A percentile compares a stretch with the other conserved stretches of the same genome.
These are phyloP conservation scores for Corylus avellana DNA, from an alignment of 306 rosid species.

Conservation along the genomic window DNA sequence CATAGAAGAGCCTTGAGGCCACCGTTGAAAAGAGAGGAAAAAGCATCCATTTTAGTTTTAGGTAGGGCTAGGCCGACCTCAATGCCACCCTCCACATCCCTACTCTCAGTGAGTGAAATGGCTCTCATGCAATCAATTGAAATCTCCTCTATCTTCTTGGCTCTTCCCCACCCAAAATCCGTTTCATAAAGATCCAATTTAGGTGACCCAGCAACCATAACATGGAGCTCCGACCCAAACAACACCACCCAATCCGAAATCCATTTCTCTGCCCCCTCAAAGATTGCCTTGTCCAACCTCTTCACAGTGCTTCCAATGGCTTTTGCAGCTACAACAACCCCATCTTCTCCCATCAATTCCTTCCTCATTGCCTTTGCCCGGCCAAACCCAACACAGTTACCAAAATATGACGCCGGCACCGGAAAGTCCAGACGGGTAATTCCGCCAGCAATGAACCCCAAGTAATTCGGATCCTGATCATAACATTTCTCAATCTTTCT, in stretches of 20 bases:
- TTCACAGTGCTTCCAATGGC: constrained; percentile 42
- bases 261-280: constrained; percentile 46
- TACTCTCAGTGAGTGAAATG: constrained; percentile 41
- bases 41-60: constrained; percentile 39
- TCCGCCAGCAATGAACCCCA: constrained; percentile 55
- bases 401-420: constrained; percentile 29
- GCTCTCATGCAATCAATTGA: constrained; percentile 40
- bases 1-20: constrained; percentile 31
- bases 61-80: constrained; percentile 47
- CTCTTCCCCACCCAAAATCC: constrained; percentile 56
- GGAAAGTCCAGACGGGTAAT: constrained; percentile 37
- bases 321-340: constrained; percentile 39
- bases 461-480: constrained; percentile 27
- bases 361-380: constrained; percentile 17
- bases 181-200: constrained; percentile 50
- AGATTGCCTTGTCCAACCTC: constrained; percentile 33
- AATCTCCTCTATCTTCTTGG: constrained; percentile 48
- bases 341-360: constrained; percentile 39
- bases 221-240: constrained; percentile 37
- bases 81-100: constrained; percentile 44
- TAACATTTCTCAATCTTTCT: background rate
- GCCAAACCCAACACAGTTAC: constrained; percentile 54
- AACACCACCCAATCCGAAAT: constrained; percentile 43
- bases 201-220: constrained; percentile 48
- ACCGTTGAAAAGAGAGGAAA: constrained; percentile 23